Evolutionary conservation across 1,139 yeast genomes (phyloP), one percentile per base, ranked within the genome.

Genomic region (Dujonia santamariae): DNA sequence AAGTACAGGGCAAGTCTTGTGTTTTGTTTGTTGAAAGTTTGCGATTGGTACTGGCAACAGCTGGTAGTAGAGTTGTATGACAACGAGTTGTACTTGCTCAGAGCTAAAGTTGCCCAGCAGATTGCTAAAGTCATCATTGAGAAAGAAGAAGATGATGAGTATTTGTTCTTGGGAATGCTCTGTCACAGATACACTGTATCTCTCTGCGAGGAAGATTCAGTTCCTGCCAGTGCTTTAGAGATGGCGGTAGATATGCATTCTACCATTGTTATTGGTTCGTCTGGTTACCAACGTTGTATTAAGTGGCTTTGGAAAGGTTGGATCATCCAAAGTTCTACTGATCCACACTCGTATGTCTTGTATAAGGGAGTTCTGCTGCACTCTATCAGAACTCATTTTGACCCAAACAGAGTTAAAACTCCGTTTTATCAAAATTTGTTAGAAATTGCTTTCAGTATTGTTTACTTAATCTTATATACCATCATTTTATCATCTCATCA

Each of bases 301-400:
- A 80, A 81, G 46, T 87, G 96, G 95, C 59, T 87, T 36, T 87
- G 96, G 96, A 66, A 90, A 40, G 96, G 96, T 15, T 86, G 96
- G 95, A 84, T 87, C 41, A 71, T 84, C 30, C 96, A 86, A 57
- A 75, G 84, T 26, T 74, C 78, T n/a, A 57, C 55, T 13, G 85
- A 85, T 50, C 87, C 94, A 7, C 73, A 77, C 23, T 73, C 78
- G 15, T 87, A 83, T 48, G 80, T 78, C 23, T 51, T 80, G 41
- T 85, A 82, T 54, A 71, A 70, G 37, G 79, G 78, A 2, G 75
- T 78, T 14, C 69, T 79, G 1, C 76, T 81, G 19, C 67, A 78
- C 4, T 63, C 72, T 14, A 62, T 85, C 41, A 46, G 61, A 39
- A 59, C 74, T n/a, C 96, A 87, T 57, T 86, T 85, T 47, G 79